Evolutionary conservation across 306 rosid species (phyloP).

Genomic region (Senna siamea): DNA sequence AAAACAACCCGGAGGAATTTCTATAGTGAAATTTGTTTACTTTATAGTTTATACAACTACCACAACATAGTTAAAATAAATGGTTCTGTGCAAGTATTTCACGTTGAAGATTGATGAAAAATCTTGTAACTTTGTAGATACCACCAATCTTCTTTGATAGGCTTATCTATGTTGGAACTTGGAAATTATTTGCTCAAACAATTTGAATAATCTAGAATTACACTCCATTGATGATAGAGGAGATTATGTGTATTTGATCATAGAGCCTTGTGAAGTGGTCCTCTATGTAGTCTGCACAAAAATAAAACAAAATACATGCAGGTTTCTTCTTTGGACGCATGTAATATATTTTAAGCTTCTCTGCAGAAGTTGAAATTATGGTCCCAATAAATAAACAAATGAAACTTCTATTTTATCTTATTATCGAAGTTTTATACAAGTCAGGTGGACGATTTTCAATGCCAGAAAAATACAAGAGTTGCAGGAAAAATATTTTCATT

Average conservation of each 20-base stretch:
- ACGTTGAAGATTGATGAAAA: neutral
- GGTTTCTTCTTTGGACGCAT: slow-evolving; percentile 58
- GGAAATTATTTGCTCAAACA: slow-evolving; percentile 24
- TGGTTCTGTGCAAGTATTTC: neutral
- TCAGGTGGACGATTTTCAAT: slow-evolving; percentile 49
- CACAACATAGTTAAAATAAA: neutral
- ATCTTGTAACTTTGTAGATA: neutral
- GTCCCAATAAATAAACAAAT: slow-evolving; percentile 64
- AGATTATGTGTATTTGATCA: slow-evolving; percentile 13
- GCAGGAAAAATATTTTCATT: slow-evolving; percentile 33
- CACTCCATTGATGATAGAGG: slow-evolving; percentile 1
- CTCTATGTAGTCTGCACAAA: slow-evolving; percentile 33
- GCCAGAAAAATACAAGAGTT: slow-evolving; percentile 41
- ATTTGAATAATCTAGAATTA: slow-evolving; percentile 17
- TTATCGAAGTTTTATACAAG: slow-evolving; percentile 46
- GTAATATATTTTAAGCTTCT: slow-evolving; percentile 36
- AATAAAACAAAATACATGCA: slow-evolving; percentile 48
- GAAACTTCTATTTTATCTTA: slow-evolving; percentile 87
- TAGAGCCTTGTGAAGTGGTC: slow-evolving; percentile 5
- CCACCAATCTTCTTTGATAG: slow-evolving; percentile 21
- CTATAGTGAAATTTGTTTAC: slow-evolving; percentile 23
- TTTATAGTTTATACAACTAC: neutral
- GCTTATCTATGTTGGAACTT: neutral
- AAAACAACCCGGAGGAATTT: slow-evolving; percentile 7
- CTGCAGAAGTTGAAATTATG: slow-evolving; percentile 33